Evolutionary conservation across 2,329 filamentous ascomycete species (phyloP), one percentile per base, ranked within the genome.

Genomic region (Botrytis galanthina): DNA sequence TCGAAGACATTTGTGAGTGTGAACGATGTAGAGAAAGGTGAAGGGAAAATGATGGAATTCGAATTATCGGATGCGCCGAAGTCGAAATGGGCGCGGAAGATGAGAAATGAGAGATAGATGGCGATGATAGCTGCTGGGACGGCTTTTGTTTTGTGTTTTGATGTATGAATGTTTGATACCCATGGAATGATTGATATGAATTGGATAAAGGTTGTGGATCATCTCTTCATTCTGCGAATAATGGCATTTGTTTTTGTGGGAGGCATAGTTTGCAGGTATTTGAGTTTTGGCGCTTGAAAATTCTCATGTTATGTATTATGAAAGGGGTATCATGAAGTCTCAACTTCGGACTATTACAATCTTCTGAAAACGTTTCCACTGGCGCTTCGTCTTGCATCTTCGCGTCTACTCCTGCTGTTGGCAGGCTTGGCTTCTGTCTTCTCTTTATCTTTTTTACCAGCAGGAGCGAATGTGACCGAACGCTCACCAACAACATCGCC

Each of bases 311-410:
- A 46, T 72, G 54, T 72, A 61, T 51, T 68, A 69, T 61, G 26
- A 68, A 69, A 72, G 42, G 71, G 71, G 71, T 72, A 72, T 72
- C 71, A 69, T 72, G 57, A 72, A 44, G 57, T 35, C 39, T 68
- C 39, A 69, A 61, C 62, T 69, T 72, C 63, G 48, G 57, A 60
- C 68, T 71, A 73, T 79, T 84, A 91, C 85, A 93, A 86, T 79
- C 86, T 87, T 81, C 91, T 88, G 81, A 94, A 93, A 59, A 90
- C 90, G 82, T 95, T 95, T 70, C 87, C 87, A 82, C 92, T 94
- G 69, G 93, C 93, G 82, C 91, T 94, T 78, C 92, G 85, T 78
- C 92, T 88, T 42, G 81, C 81, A 46, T 81, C 80, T 39, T 81
- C 80, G 37, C 80, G 77, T 75, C 80, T 79, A 26, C 73, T 75